Conservation (phyloP, 371 early-diverging fungal genomes). For the Dichotomocladium elegans region DNA sequence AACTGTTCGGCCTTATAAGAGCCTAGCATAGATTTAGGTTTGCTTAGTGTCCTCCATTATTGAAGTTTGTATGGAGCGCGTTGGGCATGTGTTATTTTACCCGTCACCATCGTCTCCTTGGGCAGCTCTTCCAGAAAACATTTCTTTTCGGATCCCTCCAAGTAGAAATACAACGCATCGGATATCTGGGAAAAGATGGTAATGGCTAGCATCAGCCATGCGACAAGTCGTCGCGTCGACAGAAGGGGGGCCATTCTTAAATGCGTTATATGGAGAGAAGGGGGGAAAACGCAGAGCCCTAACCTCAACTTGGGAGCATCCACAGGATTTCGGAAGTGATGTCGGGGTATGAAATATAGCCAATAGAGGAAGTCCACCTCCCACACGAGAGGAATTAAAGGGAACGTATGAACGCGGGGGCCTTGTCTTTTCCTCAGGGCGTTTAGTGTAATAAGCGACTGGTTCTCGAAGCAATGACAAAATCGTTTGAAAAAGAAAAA, state of each 20-base stretch:
- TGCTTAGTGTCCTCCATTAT: not conserved
- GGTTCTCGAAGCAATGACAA: no score
- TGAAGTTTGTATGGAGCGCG: no score
- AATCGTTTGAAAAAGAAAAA: conserved; percentile 32
- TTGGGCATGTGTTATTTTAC: conserved; percentile 46
- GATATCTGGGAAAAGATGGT: not conserved
- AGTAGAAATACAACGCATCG: conserved; percentile 81
- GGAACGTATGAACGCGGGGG: no score
- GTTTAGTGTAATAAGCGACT: no score
- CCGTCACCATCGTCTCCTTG: conserved; percentile 81
- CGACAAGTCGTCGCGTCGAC: not conserved
- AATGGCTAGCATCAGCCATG: not conserved
- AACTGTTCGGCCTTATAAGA: conserved; percentile 80
- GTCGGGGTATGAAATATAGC: no score
- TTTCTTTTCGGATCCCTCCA: conserved; percentile 81
- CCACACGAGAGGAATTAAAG: no score
- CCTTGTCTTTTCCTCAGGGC: no score
- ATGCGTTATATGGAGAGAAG: no score
- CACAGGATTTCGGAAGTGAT: no score
- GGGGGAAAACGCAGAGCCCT: not conserved
- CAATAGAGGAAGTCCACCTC: no score
- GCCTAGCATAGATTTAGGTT: conserved; percentile 56
- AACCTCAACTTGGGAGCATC: no score
- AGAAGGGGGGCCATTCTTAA: not conserved
- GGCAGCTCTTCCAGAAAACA: conserved; percentile 96